These are phyloP conservation scores for Oryza glaberrima DNA, from an alignment of 176 grass and related monocot genomes.

Conservation along the genomic window DNA sequence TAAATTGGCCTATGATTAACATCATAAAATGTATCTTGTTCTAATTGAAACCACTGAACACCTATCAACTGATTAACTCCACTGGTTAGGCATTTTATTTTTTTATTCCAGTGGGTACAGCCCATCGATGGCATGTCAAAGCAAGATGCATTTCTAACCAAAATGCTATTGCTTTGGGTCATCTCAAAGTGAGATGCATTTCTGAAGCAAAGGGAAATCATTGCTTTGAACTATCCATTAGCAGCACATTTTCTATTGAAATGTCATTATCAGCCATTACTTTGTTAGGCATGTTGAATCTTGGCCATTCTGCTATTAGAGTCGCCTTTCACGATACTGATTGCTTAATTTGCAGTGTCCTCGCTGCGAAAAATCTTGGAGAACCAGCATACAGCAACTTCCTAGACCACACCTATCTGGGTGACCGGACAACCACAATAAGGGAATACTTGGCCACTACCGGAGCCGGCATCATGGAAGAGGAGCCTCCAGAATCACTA, in stretches of 20 bases:
- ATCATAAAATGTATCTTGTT: not conserved
- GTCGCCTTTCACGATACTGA: slow-evolving; percentile 11
- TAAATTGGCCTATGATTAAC: not conserved
- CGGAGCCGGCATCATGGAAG: slow-evolving; percentile 84
- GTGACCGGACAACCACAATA: slow-evolving; percentile 70
- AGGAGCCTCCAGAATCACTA: slow-evolving; percentile 75
- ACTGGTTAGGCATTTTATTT: not conserved
- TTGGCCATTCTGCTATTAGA: slow-evolving; percentile 5
- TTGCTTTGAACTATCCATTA: slow-evolving; percentile 26
- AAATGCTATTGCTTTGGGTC: slow-evolving; percentile 13
- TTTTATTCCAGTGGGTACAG: slow-evolving; percentile 15
- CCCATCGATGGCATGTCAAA: slow-evolving; percentile 35
- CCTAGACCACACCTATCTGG: slow-evolving; percentile 88
- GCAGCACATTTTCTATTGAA: not conserved
- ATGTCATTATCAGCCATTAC: not conserved
- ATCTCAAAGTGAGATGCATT: slow-evolving; percentile 30
- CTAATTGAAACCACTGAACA: not conserved
- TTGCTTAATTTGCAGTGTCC: slow-evolving; percentile 59
- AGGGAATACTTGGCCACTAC: slow-evolving; percentile 63
- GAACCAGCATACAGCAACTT: slow-evolving; percentile 74
- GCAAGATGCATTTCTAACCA: slow-evolving; percentile 32
- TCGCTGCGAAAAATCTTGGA: slow-evolving; percentile 86
- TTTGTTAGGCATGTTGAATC: slow-evolving; percentile 10
- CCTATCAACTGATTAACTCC: not conserved
- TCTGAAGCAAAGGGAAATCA: slow-evolving; percentile 36